A percentile compares a stretch with the other conserved stretches of the same genome.
These are phyloP conservation scores for Phaeolepiota aurea DNA, from an alignment of 768 basidiomycete genomes.

Conservation along the genomic window DNA sequence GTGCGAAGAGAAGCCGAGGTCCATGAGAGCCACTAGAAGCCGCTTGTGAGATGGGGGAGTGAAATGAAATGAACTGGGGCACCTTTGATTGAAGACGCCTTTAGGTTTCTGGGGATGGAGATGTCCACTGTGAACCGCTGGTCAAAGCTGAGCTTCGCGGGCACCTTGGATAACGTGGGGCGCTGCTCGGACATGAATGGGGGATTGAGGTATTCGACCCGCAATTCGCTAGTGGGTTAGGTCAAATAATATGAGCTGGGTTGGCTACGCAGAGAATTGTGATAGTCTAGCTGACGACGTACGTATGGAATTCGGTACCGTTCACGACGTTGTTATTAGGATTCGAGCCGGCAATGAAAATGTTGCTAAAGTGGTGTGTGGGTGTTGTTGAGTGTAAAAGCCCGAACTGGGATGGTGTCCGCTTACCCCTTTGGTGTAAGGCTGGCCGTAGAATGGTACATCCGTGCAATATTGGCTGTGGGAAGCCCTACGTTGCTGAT, in stretches of 20 bases:
- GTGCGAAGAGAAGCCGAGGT: constrained; percentile 8
- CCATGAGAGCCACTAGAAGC: constrained; percentile 27
- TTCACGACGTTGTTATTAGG: constrained; percentile 12
- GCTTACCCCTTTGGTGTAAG: constrained; percentile 20
- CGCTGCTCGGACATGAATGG: background rate
- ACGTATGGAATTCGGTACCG: constrained; percentile 18
- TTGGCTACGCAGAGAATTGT: no score
- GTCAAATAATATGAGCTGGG: no score
- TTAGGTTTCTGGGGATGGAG: constrained; percentile 18
- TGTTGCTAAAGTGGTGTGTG: constrained; percentile 1
- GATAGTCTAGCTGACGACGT: constrained; percentile 2
- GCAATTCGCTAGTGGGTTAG: background rate
- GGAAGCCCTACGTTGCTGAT: background rate
- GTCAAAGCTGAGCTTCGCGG: background rate
- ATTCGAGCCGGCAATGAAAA: background rate
- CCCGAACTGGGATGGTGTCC: constrained; percentile 11
- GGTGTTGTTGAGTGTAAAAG: constrained; percentile 6
- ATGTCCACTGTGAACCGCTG: constrained; percentile 10
- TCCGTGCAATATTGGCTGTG: background rate
- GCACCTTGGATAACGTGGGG: background rate
- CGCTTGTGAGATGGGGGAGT: no score
- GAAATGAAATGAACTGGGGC: no score
- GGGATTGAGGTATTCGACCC: background rate
- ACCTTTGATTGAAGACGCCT: no score
- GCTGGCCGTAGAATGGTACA: background rate